A percentile compares a stretch with the other conserved stretches of the same genome.
phyloP scores from a whole-genome alignment of 2,329 filamentous ascomycete species.

The Hypoxylon sp. region DNA sequence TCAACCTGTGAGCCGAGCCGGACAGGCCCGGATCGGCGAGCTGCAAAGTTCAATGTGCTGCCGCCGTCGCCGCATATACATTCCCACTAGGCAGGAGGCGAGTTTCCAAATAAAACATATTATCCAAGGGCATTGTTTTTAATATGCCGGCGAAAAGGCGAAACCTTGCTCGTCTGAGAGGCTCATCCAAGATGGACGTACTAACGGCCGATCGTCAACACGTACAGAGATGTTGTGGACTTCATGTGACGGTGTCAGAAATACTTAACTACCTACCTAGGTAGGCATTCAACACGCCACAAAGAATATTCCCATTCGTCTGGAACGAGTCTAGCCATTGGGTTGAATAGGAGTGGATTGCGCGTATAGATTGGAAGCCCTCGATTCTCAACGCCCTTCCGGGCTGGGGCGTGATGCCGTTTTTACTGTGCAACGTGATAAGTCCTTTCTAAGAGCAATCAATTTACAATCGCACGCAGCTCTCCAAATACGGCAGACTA shows the following conservation, averaged over 20 bases:
- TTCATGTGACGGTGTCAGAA: constrained; percentile 13
- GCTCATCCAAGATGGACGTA: neutral
- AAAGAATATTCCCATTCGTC: constrained; percentile 18
- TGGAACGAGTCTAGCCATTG: constrained; percentile 13
- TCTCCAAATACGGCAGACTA: constrained; percentile 16
- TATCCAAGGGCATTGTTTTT: constrained; percentile 16
- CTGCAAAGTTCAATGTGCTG: constrained; percentile 19
- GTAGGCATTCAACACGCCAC: neutral
- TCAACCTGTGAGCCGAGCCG: constrained; percentile 32
- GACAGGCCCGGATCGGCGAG: constrained; percentile 40
- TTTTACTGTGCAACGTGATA: constrained; percentile 36
- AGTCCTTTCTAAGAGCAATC: constrained; percentile 28
- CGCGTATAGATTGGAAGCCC: constrained; percentile 14
- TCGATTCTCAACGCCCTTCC: constrained; percentile 25
- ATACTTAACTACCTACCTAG: neutral
- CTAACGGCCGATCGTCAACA: constrained; percentile 5
- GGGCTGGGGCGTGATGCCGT: constrained; percentile 11
- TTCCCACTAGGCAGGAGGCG: neutral
- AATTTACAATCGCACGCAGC: constrained; percentile 21
- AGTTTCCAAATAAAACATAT: constrained; percentile 21
- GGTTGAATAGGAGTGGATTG: constrained; percentile 8
- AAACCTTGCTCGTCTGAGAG: constrained; percentile 18
- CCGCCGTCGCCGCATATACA: constrained; percentile 9
- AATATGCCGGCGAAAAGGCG: constrained; percentile 6
- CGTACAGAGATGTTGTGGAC: constrained; percentile 8